Evolutionary conservation across 1,284 basidiomycete genomes (phyloP), one percentile per base, ranked within the genome.

Genomic region (Apiotrichum montevideense): DNA sequence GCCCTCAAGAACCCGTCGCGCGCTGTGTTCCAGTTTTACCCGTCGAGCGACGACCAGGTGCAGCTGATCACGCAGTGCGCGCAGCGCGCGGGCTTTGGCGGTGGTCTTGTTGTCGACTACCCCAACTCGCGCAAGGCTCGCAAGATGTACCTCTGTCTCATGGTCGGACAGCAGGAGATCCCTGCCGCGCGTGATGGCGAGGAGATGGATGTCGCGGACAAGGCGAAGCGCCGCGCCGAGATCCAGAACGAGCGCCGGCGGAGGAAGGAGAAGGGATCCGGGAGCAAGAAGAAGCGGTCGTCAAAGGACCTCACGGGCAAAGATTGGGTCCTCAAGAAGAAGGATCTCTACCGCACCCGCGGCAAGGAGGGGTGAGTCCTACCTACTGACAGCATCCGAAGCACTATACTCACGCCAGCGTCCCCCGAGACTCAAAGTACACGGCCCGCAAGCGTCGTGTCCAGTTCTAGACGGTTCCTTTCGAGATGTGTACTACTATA

Each of bases 11-110:
- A 94, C 72, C 94, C 94, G 3, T 90, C 93, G 0, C 84, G 96
- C 29, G 96, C 93, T 3, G 84, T 98, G 10, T 85, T 99, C 65
- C 93, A 97, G 70, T 97, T 97, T 75, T 98, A 98, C 75, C 94
- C 93, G 7, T 87, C 88, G 2, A 90, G 87, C 3, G 94, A 98
- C 77, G 91, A 97, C 73, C 94, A 98, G 78, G 87, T 97, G 66
- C 87, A 89, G 65, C 84, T 99, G 58, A 95, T 98, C 71, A 98
- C 95, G 49, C 85, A 86, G 4, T 87, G 87, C 64, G 96, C 96
- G 1, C 92, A 94, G 68, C 86, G 85, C 61, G 92, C 96, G 5
- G 96, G 96, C 0, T 99, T 99, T 72, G 93, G 94, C 5, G 96
- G 96, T 58, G 96, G 96, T 62, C 77, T 99, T 35, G 89, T 98